Percentiles rank a stretch among this genome's conserved stretches.
Evolutionary conservation across 805 yeast species (phyloP).

Genomic region (Ogataea trehalophila): DNA sequence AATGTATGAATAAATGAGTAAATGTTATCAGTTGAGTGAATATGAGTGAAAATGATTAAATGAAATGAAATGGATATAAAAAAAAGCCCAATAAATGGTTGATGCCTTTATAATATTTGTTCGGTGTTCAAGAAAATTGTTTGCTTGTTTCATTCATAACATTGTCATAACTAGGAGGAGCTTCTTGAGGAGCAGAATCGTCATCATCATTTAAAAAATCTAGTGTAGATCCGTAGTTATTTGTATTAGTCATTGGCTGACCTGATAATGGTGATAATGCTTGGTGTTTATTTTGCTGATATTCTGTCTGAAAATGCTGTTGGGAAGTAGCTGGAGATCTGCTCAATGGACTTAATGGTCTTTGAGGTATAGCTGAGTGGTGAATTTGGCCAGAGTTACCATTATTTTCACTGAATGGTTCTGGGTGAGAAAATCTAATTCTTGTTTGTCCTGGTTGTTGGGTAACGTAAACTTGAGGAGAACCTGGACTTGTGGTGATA

Average conservation of each 20-base stretch:
- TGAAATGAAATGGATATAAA: not conserved
- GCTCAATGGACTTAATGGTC: conserved; percentile 23
- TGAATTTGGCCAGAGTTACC: not conserved
- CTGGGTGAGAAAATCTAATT: conserved; percentile 28
- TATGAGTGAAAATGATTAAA: not conserved
- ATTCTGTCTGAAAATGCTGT: not conserved
- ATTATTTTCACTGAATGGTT: conserved; percentile 25
- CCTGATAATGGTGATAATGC: conserved; percentile 1
- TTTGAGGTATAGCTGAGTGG: conserved; percentile 4
- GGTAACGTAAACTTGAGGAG: conserved; percentile 15
- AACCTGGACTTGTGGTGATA: conserved; percentile 21
- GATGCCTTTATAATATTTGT: not conserved
- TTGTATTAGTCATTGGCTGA: conserved; percentile 3
- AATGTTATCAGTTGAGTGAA: too few species aligned
- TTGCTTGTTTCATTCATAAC: conserved; percentile 32
- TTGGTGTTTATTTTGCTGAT: not conserved
- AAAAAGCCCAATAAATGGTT: not conserved
- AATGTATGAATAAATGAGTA: not conserved
- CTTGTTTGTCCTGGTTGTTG: conserved; percentile 25
- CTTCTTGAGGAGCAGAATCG: conserved; percentile 18
- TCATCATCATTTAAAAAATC: conserved; percentile 2
- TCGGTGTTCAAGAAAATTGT: conserved; percentile 12
- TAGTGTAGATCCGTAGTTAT: conserved; percentile 15
- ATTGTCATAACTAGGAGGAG: conserved; percentile 34
- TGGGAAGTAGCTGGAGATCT: conserved; percentile 7